Conservation (phyloP, 495 filamentous ascomycete species). For the Penicillium diatomitis region DNA sequence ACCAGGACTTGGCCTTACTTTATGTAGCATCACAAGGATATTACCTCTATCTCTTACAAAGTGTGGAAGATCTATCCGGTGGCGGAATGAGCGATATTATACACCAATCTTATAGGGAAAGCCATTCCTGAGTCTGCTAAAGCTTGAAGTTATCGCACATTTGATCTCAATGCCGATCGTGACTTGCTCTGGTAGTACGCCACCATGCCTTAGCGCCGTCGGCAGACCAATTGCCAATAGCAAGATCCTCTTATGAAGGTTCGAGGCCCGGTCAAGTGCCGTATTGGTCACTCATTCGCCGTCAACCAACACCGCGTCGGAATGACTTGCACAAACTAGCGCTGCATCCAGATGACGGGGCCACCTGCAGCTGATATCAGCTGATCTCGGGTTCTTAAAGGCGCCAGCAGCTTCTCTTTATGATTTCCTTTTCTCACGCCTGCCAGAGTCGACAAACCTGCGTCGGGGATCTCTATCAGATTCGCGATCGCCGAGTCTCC, state of each 20-base stretch:
- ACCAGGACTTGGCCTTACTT: no score
- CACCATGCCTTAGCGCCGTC: conserved; percentile 7
- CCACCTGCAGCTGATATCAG: conserved; percentile 30
- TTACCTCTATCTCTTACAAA: no score
- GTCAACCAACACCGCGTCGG: background rate
- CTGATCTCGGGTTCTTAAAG: conserved; percentile 18
- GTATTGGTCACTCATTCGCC: background rate
- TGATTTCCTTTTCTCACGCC: conserved; percentile 19
- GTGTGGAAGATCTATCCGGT: no score
- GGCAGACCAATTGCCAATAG: conserved; percentile 3
- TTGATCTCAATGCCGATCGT: conserved; percentile 8
- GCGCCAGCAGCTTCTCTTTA: conserved; percentile 21
- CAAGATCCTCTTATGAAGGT: no score
- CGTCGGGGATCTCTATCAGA: conserved; percentile 19
- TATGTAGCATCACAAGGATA: no score
- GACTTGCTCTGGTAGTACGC: conserved; percentile 7
- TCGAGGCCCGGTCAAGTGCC: background rate
- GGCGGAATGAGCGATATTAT: no score
- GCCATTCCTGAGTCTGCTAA: no score
- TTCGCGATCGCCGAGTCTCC: conserved; percentile 25
- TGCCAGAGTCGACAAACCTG: conserved; percentile 32
- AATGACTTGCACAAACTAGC: background rate
- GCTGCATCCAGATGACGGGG: conserved; percentile 7
- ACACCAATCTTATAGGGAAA: no score
- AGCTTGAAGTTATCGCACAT: conserved; percentile 1